Base-by-base conservation (phyloP, 2,329 filamentous ascomycete genomes). In the Colletotrichum brevisporum region DNA sequence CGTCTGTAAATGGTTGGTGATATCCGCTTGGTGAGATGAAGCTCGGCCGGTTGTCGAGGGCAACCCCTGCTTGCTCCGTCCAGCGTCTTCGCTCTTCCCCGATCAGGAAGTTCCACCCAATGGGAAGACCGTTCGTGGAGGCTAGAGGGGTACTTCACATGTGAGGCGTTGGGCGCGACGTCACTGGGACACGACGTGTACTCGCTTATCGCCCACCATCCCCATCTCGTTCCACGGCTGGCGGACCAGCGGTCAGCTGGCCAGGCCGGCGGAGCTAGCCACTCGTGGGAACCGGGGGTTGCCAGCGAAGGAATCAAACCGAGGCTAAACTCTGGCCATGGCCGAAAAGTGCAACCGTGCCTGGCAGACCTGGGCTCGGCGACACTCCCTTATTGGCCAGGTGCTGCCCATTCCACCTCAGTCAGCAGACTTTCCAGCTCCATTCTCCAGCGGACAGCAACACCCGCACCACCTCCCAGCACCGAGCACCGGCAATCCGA, bases 281-380 rank as follows among this genome's bases (percentile, higher is more conserved):
- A 24, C 47, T 18, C 8, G n/a, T n/a, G 18, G 12, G 5, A 26
- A 9, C 47, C 47, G 21, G 47, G 21, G 21, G 18, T 50, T 18
- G 47, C 57, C 45, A 36, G 45, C 45, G 48, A 16, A 45, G 47
- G 27, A 48, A 65, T 66, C 59, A 68, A 61, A 63, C 69, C 69
- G 69, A 71, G 69, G 69, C 69, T 71, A 71, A 71, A 71, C 41
- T 57, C 52, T 59, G 52, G 56, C 61, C 61, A 60, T 41, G 66
- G 57, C 69, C 66, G 61, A 71, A 69, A 71, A 70, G 61, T 68
- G 66, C 53, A 69, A 57, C 39, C 51, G 55, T 71, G 67, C 62
- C 56, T 60, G 55, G 55, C 43, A 47, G 43, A 27, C 21, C 52
- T 31, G 57, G 24, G 31, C 31, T 31, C 50, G 54, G n/a, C 45